Evolutionary conservation across 2,329 filamentous ascomycete species (phyloP), one percentile per base, ranked within the genome.

Genomic region (Sarocladium oryzae): DNA sequence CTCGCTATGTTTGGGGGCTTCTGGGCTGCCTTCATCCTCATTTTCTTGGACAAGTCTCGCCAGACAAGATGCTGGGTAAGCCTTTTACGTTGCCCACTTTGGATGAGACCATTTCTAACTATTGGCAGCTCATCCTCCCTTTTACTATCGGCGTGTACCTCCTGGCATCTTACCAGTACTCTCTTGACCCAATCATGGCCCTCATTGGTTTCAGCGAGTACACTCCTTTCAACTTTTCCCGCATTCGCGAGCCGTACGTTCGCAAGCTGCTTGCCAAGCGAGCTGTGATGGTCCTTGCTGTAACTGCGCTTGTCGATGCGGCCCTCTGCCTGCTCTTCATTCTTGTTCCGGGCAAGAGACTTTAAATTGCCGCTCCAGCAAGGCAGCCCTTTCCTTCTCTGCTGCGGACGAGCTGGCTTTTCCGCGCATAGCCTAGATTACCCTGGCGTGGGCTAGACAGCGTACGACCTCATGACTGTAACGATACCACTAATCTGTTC

Each of bases 201-300:
- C 77, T 97, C 18, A 67, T 88, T n/a, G 91, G 92, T 32, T 86
- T 85, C 67, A 96, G 91, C 73, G 95, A 99, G 72, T 96, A 97
- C 71, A 96, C 92, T 0, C 90, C 95, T 49, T 91, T 96, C 76
- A 88, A 85, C 68, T 96, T 95, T 73, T 86, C 88, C 21, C 81
- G 82, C 36, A 89, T 97, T 56, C 83, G 88, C 51, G 93, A 99
- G 69, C 88, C 90, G 0, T 99, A 93, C 64, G 87, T 99, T 51
- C 86, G 89, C 57, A 88, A 84, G 63, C 82, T 97, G 18, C 78
- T 99, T 52, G 83, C 82, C 58, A 91, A 91, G 66, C 86, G 93
- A 53, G 85, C 93, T 1, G 64, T 89, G 38, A 90, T 93, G 72
- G 88, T 93, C 13, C 71, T 96, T 13, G 74, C 81, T 8, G 78